Evolutionary conservation across 208 protist genomes (phyloP).

Genomic region (Trypanosoma melophagium): DNA sequence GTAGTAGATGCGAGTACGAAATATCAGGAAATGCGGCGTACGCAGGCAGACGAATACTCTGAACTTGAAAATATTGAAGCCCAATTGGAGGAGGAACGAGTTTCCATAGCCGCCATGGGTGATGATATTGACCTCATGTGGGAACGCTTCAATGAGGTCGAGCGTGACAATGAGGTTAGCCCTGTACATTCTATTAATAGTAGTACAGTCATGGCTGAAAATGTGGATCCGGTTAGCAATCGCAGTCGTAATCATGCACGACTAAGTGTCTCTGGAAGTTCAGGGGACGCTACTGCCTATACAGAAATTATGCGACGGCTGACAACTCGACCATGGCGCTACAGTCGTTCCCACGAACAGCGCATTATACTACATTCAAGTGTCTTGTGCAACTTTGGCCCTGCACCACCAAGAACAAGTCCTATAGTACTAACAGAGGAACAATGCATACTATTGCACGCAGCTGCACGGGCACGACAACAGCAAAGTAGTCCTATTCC

Average conservation of each 20-base stretch:
- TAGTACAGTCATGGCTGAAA: too few relatives aligned
- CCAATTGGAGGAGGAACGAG: conserved; percentile 33
- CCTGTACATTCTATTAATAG: background rate
- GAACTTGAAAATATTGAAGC: conserved; percentile 1
- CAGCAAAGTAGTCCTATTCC: background rate
- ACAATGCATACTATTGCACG: background rate
- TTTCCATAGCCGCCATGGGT: background rate
- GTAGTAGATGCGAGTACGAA: conserved; percentile 27
- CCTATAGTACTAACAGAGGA: conserved; percentile 5
- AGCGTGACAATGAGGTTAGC: background rate
- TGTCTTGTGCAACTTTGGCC: conserved; percentile 12
- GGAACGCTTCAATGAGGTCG: background rate
- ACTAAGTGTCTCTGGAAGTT: background rate
- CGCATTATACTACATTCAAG: conserved; percentile 14
- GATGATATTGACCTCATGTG: background rate
- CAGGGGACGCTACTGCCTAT: background rate
- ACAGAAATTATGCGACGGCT: background rate
- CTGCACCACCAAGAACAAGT: background rate
- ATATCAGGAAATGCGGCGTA: conserved; percentile 3
- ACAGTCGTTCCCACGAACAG: background rate
- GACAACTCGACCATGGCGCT: background rate
- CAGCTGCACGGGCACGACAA: background rate
- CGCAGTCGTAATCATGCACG: too few relatives aligned
- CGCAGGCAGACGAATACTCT: conserved; percentile 14
- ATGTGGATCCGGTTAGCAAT: too few relatives aligned